Evolutionary conservation across 192 early-diverging fungal species (phyloP), one percentile per base, ranked within the genome.

Genomic region (Podila horticola): DNA sequence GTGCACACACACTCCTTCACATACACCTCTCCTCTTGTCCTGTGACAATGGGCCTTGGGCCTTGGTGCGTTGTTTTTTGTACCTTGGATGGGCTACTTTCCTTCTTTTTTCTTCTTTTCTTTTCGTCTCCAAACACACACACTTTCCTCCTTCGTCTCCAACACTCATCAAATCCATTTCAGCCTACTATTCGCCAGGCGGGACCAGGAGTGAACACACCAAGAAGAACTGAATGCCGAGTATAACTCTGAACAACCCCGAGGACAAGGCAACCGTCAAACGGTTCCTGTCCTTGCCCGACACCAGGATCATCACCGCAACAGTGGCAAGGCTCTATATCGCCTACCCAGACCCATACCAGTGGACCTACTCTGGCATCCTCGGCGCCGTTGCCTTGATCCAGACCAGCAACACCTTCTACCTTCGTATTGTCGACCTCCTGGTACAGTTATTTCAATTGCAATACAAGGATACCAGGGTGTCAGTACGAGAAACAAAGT

Each of bases 291-390:
- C 64, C 33, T 74, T 72, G 15, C 38, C 66, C 57, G n/a, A 71
- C 59, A 88, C 92, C 88, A 91, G 93, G 85, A 93, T 95, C 68
- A 83, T 93, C 50, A 91, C 88, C 3, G 94, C 94, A 12, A 92
- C 92, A 9, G 91, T 94, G 13, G 92, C 92, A 15, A 85, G 93
- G 41, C 82, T 95, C 59, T 94, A 91, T 83, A 84, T 92, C 24
- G 92, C 93, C 36, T 84, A 87, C 71, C 92, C 94, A 12, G 86
- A 89, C 61, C 83, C 90, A 19, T 67, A 77, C 26, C 67, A 74
- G 59, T 95, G 94, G 94, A 89, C 84, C 22, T 94, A 95, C 68
- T 86, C 89, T 11, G 84, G 84, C 49, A 79, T 91, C 19, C 84
- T 91, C 58, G 94, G 94, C n/a, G 94, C 90, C 20, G 85, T 91